Percentiles rank a stretch among this genome's conserved stretches.
Conservation (phyloP, 495 filamentous ascomycete genomes). For the Saxispiralis lemnorum region DNA sequence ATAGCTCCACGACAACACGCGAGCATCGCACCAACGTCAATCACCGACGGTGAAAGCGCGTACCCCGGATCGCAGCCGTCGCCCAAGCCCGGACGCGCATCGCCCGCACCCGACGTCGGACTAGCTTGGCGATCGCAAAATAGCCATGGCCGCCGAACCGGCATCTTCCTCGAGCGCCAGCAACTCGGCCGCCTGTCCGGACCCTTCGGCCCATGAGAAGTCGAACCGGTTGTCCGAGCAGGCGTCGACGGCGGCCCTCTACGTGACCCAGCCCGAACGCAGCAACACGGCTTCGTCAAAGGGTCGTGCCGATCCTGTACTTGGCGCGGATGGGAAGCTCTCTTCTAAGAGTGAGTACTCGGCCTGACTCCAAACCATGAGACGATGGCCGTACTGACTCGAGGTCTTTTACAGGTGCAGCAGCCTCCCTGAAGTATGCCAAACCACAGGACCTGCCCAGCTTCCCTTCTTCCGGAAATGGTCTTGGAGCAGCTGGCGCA, state of each 20-base stretch:
- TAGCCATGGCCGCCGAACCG: too few relatives aligned
- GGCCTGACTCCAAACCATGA: neutral
- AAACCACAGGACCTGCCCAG: slow-evolving; percentile 48
- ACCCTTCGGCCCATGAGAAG: slow-evolving; percentile 24
- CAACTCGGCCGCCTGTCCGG: slow-evolving; percentile 19
- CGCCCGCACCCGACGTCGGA: too few relatives aligned
- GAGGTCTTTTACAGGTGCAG: slow-evolving; percentile 28
- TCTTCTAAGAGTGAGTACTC: slow-evolving; percentile 33
- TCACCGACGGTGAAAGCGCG: too few relatives aligned
- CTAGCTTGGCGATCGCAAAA: too few relatives aligned
- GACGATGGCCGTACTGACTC: neutral
- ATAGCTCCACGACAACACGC: too few relatives aligned
- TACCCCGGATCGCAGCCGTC: too few relatives aligned
- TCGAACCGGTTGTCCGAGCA: slow-evolving; percentile 19
- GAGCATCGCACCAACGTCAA: too few relatives aligned
- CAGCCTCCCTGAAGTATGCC: slow-evolving; percentile 49
- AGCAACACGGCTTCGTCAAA: slow-evolving; percentile 21
- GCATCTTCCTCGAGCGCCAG: too few relatives aligned
- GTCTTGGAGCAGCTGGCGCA: slow-evolving; percentile 36
- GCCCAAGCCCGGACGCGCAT: too few relatives aligned
- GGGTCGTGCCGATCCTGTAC: slow-evolving; percentile 13
- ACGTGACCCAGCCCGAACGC: slow-evolving; percentile 23
- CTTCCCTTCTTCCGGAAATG: slow-evolving; percentile 47
- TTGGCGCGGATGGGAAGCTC: slow-evolving; percentile 33
- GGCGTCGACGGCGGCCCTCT: slow-evolving; percentile 28